A percentile compares a stretch with the other conserved stretches of the same genome.
Evolutionary conservation across 495 filamentous ascomycete genomes (phyloP).

Genomic region (Amniculicola lignicola): DNA sequence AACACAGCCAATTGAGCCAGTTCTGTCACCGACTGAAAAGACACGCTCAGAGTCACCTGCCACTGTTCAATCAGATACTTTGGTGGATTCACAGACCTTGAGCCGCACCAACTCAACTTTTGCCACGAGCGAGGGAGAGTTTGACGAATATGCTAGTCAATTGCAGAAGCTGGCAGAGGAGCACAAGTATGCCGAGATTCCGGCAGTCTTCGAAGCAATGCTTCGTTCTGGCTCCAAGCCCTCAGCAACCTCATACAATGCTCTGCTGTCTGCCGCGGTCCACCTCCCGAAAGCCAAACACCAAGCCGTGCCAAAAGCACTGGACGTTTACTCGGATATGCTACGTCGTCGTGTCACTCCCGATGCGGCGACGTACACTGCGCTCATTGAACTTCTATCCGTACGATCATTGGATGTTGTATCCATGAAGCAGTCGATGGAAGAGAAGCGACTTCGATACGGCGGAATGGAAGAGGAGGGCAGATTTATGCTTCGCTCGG

Average conservation of each 20-base stretch:
- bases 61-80: slow-evolving; percentile 24
- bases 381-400: slow-evolving; percentile 76
- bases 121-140: slow-evolving; percentile 19
- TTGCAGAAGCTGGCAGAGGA: slow-evolving; percentile 66
- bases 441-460: slow-evolving; percentile 72
- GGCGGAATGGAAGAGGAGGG: slow-evolving; percentile 82
- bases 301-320: slow-evolving; percentile 79
- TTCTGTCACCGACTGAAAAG: slow-evolving; percentile 39
- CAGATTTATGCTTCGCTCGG: slow-evolving; percentile 86
- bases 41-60: slow-evolving; percentile 20
- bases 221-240: slow-evolving; percentile 73
- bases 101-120: slow-evolving; percentile 32
- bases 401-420: slow-evolving; percentile 70
- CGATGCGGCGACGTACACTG: slow-evolving; percentile 80
- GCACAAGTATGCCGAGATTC: slow-evolving; percentile 76
- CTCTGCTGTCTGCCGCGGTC: slow-evolving; percentile 77
- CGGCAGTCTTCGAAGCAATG: slow-evolving; percentile 82
- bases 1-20: slow-evolving; percentile 35
- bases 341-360: slow-evolving; percentile 77
- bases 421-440: slow-evolving; percentile 63
- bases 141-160: slow-evolving; percentile 65
- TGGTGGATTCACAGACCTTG: slow-evolving; percentile 20
- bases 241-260: slow-evolving; percentile 82
- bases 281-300: slow-evolving; percentile 66
- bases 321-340: slow-evolving; percentile 97